Conservation (phyloP, 2,329 filamentous ascomycete species). For the Sclerotinia trifoliorum region DNA sequence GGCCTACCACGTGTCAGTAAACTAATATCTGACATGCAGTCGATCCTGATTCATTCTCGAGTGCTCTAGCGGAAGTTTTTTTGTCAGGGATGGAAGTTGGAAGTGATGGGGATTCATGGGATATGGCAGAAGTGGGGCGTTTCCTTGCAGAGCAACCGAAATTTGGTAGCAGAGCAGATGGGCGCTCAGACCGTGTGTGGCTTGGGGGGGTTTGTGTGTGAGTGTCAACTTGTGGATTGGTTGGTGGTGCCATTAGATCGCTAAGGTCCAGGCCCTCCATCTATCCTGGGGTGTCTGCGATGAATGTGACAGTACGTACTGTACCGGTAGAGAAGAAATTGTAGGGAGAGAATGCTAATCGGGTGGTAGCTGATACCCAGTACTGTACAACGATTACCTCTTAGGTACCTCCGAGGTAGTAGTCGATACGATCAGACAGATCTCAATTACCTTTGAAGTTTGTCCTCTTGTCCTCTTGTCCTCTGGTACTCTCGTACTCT, state of each 20-base stretch:
- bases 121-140: neutral
- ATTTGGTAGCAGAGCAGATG: slow-evolving; percentile 9
- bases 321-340: neutral
- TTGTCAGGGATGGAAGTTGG: slow-evolving; percentile 2
- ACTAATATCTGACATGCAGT: slow-evolving; percentile 22
- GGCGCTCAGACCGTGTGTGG: slow-evolving; percentile 7
- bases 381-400: too few relatives aligned
- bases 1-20: slow-evolving; percentile 22
- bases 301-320: neutral
- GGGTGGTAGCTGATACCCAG: neutral
- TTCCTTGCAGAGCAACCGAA: neutral
- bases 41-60: slow-evolving; percentile 22
- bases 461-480: too few relatives aligned
- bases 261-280: neutral
- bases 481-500: too few relatives aligned
- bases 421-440: neutral
- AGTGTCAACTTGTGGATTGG: neutral
- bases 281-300: neutral
- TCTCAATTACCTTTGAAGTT: neutral
- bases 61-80: neutral
- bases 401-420: neutral
- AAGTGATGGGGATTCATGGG: too few relatives aligned
- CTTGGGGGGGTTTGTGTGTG: neutral
- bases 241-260: neutral
- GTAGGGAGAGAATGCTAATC: neutral